phyloP scores from a whole-genome alignment of 805 yeast species.

The Debaryomyces maramus region DNA sequence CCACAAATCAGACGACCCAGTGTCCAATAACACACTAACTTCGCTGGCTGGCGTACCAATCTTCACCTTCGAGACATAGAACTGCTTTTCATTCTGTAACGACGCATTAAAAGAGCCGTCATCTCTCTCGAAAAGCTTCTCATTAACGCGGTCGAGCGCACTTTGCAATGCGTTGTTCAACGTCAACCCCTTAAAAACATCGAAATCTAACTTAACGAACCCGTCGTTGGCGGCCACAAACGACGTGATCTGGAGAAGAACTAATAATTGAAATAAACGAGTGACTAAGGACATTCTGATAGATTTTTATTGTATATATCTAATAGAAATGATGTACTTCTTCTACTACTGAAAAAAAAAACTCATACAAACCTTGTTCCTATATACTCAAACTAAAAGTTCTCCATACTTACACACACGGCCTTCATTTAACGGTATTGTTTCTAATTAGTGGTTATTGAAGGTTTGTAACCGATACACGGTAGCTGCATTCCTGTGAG shows the following conservation, averaged over 20 bases:
- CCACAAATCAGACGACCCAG: conserved; percentile 37
- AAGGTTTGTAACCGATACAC: too few species aligned
- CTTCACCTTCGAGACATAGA: conserved; percentile 15
- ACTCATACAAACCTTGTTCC: not conserved
- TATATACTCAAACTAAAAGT: conserved; percentile 1
- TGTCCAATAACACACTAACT: conserved; percentile 29
- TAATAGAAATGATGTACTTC: too few species aligned
- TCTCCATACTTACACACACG: too few species aligned
- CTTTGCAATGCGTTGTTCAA: conserved; percentile 17
- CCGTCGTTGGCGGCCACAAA: conserved; percentile 17
- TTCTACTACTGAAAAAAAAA: not conserved
- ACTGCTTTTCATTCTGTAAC: conserved; percentile 12
- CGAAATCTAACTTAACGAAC: conserved; percentile 23
- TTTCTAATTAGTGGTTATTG: too few species aligned
- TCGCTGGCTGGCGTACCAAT: conserved; percentile 21
- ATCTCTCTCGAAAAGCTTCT: not conserved
- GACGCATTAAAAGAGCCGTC: conserved; percentile 10
- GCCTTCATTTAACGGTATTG: too few species aligned
- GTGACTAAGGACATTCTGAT: conserved; percentile 4
- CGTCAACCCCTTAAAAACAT: conserved; percentile 22
- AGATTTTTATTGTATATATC: not conserved
- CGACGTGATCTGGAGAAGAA: conserved; percentile 5
- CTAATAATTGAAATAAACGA: conserved; percentile 8
- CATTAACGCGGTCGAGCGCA: conserved; percentile 10
- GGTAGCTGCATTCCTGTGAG: not conserved